phyloP scores from a whole-genome alignment of 306 rosid species.

The Phaseolus lunatus region DNA sequence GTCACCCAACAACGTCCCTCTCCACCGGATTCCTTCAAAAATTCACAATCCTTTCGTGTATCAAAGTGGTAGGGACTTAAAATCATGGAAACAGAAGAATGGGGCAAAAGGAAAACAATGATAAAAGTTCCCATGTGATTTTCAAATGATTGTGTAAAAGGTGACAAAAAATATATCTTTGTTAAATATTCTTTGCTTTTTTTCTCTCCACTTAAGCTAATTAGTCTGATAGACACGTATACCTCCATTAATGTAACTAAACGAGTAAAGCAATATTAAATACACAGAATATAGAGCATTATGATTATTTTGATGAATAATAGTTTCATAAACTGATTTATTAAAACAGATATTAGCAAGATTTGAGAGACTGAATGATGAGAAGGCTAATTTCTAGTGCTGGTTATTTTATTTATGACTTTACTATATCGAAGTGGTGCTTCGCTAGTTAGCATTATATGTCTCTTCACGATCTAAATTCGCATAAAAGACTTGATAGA shows the following conservation, averaged over 20 bases:
- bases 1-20: constrained; percentile 35
- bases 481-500: neutral
- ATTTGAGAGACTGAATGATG: neutral
- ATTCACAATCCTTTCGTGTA: constrained; percentile 22
- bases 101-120: constrained; percentile 1
- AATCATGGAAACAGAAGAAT: constrained; percentile 41
- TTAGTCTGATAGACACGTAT: constrained; percentile 33
- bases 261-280: constrained; percentile 9
- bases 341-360: neutral
- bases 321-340: neutral
- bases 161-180: constrained; percentile 18
- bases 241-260: constrained; percentile 1
- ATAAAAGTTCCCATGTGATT: constrained; percentile 14
- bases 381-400: neutral
- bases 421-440: neutral
- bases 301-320: neutral
- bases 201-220: neutral
- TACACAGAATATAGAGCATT: neutral
- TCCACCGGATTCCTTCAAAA: neutral
- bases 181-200: neutral
- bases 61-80: constrained; percentile 30
- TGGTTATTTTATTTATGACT: neutral
- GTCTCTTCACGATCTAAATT: neutral
- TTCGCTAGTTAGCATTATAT: neutral
- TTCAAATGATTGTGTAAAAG: constrained; percentile 38